Base-by-base conservation (phyloP, 148 eudicot species). In the Fagopyrum esculentum region DNA sequence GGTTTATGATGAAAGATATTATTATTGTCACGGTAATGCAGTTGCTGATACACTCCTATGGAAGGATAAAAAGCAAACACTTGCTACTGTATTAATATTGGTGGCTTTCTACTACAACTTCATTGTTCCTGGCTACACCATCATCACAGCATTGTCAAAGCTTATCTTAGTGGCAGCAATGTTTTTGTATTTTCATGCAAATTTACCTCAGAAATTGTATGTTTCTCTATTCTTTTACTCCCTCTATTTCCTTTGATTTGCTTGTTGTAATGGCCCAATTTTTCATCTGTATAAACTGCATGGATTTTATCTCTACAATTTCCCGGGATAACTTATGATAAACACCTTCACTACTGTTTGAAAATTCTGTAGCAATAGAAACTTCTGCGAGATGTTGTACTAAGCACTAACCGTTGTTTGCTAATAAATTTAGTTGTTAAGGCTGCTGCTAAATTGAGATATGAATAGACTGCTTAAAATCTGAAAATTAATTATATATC, bases 41-140 rank as follows among this genome's bases (percentile, higher is more conserved):
- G 98, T 87, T 87, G 97, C 94, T 81, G 91, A 91, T 81, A 82
- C 86, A 63, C 88, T 93, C 73, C 90, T 91, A 19, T 94, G 93
- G 97, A 93, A 87, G 82, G 85, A 93, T 80, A 86, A 76, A 78
- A 91, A 72, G 82, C 85, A 80, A 80, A 87, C 88, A 47, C 77
- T 86, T 16, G 77, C 81, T 45, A 72, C 81, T 45, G 46, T 82
- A 46, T 75, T 90, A 54, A 59, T 89, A 76, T 79, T 91, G 80
- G 74, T 80, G 56, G 90, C 97, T 45, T 78, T 91, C 83, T 90
- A 87, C 81, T 85, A 84, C 87, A 86, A 85, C 78, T 91, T 90
- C 29, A 77, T 91, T 63, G 88, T 90, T 57, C 81, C 89, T 45
- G 97, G 96, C 78, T 78, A 76, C 76, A 91, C 90, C 77, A 75